Evolutionary conservation across 1,284 basidiomycete genomes (phyloP).

Genomic region (Ganoderma sinense): DNA sequence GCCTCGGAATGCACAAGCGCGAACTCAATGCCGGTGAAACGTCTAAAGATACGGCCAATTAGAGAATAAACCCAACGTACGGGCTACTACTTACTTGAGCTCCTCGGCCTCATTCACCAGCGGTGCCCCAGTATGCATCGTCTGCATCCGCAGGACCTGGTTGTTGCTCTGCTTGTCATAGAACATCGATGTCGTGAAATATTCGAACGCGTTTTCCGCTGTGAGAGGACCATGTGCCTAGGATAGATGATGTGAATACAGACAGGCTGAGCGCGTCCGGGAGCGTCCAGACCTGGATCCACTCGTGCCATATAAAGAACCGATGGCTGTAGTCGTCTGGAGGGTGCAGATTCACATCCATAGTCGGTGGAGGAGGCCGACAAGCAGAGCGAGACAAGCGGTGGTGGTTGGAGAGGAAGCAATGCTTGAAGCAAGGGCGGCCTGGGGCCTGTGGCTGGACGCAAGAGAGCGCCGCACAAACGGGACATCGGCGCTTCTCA

Average conservation of each 20-base stretch:
- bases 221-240: slow-evolving; percentile 81
- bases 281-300: slow-evolving; percentile 67
- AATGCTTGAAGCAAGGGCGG: slow-evolving; percentile 13
- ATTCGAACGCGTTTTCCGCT: slow-evolving; percentile 81
- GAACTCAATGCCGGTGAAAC: slow-evolving; percentile 86
- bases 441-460: slow-evolving; percentile 22
- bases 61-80: slow-evolving; percentile 16
- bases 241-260: slow-evolving; percentile 28
- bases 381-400: neutral
- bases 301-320: slow-evolving; percentile 89
- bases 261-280: neutral
- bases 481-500: slow-evolving; percentile 28
- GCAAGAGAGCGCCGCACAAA: slow-evolving; percentile 21
- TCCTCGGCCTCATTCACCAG: slow-evolving; percentile 80
- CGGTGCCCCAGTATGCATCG: slow-evolving; percentile 77
- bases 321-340: slow-evolving; percentile 80
- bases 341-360: slow-evolving; percentile 71
- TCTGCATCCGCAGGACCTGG: slow-evolving; percentile 89
- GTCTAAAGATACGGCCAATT: slow-evolving; percentile 51
- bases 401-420: slow-evolving; percentile 20
- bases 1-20: slow-evolving; percentile 80
- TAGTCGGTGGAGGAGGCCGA: neutral
- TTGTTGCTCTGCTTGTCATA: slow-evolving; percentile 92
- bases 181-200: slow-evolving; percentile 87
- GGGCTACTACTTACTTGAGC: slow-evolving; percentile 62